Base-by-base conservation (phyloP, 2,329 filamentous ascomycete species). In the Knufia fluminis region DNA sequence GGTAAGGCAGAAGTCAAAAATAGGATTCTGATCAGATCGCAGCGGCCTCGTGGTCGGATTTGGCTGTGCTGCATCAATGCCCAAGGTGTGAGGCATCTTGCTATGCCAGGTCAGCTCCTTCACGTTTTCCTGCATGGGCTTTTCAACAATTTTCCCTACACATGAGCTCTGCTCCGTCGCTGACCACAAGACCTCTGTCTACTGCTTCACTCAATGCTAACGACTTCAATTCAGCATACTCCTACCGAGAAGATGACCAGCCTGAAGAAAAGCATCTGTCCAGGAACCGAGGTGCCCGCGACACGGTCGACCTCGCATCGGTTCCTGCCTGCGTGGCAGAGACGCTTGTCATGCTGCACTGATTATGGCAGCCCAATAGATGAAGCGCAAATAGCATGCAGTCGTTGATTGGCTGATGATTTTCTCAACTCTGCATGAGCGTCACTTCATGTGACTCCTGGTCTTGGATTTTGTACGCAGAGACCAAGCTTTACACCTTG, bases 401-500 rank as follows among this genome's bases (percentile, higher is more conserved):
- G 17, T 3, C 3, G 24, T 7, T 33, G 2, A 45, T 45, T 45
- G 42, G 42, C 42, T 45, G 8, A 2, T 33, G 17, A 45, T 16
- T 28, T 12, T 28, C 12, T 28, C 26, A 28, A 6, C 6, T n/a
- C 17, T 33, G 42, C 42, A 45, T 45, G 42, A 45, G 26, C 24
- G 8, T 33, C 24, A 22, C 24, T 26, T 32, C 42, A 45, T 45
- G 42, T 45, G 42, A 45, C 26, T 33, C 33, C 16, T 36, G 33
- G 33, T 8, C 33, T n/a, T 36, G 33, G 33, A 36, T n/a, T n/a
- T n/a, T n/a, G n/a, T n/a, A n/a, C n/a, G n/a, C n/a, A n/a, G n/a
- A n/a, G n/a, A n/a, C n/a, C n/a, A n/a, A n/a, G n/a, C n/a, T n/a
- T n/a, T n/a, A n/a, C n/a, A n/a, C n/a, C n/a, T n/a, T n/a, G n/a